Evolutionary conservation across 805 yeast genomes (phyloP).

Genomic region (Priceomyces castillae): DNA sequence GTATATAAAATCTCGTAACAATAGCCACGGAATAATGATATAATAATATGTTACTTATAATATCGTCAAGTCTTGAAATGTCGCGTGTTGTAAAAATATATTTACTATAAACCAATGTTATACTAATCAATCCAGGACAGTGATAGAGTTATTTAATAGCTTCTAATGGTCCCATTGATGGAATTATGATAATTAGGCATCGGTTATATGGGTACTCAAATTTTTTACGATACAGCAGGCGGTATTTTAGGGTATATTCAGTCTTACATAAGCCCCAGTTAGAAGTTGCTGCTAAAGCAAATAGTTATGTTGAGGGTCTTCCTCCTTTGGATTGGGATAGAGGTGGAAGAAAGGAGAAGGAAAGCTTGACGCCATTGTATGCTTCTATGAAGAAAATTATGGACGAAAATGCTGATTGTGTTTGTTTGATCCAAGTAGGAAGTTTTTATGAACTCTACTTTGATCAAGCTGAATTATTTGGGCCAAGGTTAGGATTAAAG

Average conservation of each 20-base stretch:
- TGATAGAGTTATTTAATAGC: no score
- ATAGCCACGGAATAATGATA: no score
- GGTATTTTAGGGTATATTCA: neutral
- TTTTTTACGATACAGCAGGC: neutral
- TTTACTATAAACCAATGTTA: no score
- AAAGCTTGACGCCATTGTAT: conserved; percentile 34
- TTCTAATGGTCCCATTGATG: neutral
- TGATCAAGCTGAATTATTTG: conserved; percentile 78
- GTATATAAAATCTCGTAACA: no score
- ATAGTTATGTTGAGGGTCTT: neutral
- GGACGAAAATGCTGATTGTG: conserved; percentile 36
- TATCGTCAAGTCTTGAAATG: neutral
- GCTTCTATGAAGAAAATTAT: conserved; percentile 31
- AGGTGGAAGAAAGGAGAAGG: conserved; percentile 34
- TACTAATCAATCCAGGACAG: no score
- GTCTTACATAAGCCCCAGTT: neutral
- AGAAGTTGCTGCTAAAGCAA: neutral
- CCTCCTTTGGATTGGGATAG: conserved; percentile 33
- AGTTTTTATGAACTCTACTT: conserved; percentile 85
- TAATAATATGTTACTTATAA: no score
- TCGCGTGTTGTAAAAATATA: neutral
- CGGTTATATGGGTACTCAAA: neutral
- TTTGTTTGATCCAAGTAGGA: conserved; percentile 71
- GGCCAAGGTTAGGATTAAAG: conserved; percentile 67
- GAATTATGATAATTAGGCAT: neutral